Evolutionary conservation across 805 yeast genomes (phyloP).

Genomic region (Candida loeiensis): DNA sequence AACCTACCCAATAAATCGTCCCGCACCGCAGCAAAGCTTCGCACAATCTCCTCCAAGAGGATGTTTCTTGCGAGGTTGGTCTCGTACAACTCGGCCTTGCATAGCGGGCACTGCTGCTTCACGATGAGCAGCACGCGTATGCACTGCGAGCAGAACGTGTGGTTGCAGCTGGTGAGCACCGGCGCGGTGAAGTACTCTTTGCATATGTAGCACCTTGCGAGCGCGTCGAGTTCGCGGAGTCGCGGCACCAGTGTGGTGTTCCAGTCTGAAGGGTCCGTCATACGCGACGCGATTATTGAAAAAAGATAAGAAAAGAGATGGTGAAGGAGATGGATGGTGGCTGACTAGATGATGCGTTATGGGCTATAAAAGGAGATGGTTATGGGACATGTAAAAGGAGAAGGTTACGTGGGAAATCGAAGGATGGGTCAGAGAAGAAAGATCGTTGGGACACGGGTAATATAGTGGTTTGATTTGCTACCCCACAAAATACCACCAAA

Average conservation of each 20-base stretch:
- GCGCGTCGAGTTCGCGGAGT: constrained; percentile 60
- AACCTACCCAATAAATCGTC: constrained; percentile 33
- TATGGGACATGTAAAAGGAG: too few relatives aligned
- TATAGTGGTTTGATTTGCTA: too few relatives aligned
- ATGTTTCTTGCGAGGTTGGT: constrained; percentile 65
- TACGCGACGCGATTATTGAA: constrained; percentile 12
- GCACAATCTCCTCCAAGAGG: constrained; percentile 66
- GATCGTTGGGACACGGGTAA: too few relatives aligned
- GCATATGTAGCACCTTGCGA: constrained; percentile 81
- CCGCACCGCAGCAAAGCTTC: constrained; percentile 47
- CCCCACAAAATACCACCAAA: too few relatives aligned
- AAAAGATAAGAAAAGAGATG: background rate
- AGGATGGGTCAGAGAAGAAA: too few relatives aligned
- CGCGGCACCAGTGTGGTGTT: constrained; percentile 48
- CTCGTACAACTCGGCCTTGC: constrained; percentile 67
- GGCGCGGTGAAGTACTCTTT: constrained; percentile 80
- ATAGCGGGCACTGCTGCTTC: constrained; percentile 70
- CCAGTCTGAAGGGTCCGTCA: constrained; percentile 78
- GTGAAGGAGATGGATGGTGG: background rate
- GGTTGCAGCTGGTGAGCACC: constrained; percentile 79
- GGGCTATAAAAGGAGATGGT: too few relatives aligned
- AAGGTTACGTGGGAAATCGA: too few relatives aligned
- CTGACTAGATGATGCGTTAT: too few relatives aligned
- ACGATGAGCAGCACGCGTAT: constrained; percentile 66
- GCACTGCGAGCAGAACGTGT: constrained; percentile 85